Evolutionary conservation across 495 filamentous ascomycete species (phyloP).

Genomic region (Talaromyces wortmannii): DNA sequence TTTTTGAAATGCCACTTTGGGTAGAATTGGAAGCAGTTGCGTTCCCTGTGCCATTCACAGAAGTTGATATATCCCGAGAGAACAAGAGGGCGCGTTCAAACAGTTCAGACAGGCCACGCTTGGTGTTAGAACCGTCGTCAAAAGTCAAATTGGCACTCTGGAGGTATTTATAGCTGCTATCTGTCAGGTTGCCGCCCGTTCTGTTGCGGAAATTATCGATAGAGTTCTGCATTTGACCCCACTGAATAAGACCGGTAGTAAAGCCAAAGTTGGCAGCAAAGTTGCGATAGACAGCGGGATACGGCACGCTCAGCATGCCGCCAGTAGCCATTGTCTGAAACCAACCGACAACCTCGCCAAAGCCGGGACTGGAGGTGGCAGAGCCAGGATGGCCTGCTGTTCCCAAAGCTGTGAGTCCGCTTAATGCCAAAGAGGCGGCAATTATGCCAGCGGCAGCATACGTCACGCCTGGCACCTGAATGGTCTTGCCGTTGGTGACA

Average conservation of each 20-base stretch:
- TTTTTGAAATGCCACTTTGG: conserved; percentile 25
- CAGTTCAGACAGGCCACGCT: conserved; percentile 47
- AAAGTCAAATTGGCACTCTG: conserved; percentile 66
- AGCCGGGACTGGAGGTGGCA: conserved; percentile 70
- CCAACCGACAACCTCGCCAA: conserved; percentile 79
- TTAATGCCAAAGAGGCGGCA: conserved; percentile 72
- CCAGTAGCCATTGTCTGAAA: conserved; percentile 93
- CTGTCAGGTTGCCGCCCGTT: conserved; percentile 84
- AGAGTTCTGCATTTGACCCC: conserved; percentile 67
- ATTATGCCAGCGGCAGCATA: conserved; percentile 84
- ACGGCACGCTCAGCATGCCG: conserved; percentile 88
- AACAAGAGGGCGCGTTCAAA: conserved; percentile 37
- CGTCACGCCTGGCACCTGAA: conserved; percentile 64
- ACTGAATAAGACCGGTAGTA: conserved; percentile 77
- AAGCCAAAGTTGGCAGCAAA: conserved; percentile 93
- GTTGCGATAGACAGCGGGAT: conserved; percentile 78
- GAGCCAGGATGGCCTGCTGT: conserved; percentile 58
- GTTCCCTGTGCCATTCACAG: conserved; percentile 38
- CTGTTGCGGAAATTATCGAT: conserved; percentile 78
- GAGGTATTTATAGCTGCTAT: conserved; percentile 69
- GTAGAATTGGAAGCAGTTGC: conserved; percentile 21
- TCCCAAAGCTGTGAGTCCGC: conserved; percentile 63
- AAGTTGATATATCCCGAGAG: conserved; percentile 43
- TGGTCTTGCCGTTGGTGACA: conserved; percentile 82
- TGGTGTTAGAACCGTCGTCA: conserved; percentile 38